Evolutionary conservation across 1,139 yeast genomes (phyloP), one percentile per base, ranked within the genome.

Genomic region (Protomyces inundatus): DNA sequence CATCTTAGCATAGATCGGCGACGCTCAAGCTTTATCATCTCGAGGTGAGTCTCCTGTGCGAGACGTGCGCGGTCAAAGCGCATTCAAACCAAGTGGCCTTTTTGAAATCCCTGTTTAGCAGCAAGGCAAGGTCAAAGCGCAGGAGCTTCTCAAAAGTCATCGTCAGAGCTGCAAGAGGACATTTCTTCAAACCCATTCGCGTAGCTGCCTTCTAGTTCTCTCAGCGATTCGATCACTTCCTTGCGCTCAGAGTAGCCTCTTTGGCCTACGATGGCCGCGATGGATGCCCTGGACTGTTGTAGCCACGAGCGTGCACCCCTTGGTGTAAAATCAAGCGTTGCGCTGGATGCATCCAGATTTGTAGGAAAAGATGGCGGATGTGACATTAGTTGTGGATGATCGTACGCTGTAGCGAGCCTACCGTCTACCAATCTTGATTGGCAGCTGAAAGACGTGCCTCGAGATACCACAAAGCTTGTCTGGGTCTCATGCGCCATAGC

Each of bases 161-260:
- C 56, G 7, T 52, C 62, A 14, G 53, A 55, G 35, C 62, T 58
- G 14, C 50, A 36, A 6, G 36, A 56, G n/a, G 53, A 48, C 14
- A 33, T 23, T 16, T 58, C 56, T 12, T 51, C 33, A 16, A 58
- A 42, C 14, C 51, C 62, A n/a, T 16, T 34, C 56, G 33, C 39
- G 35, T 52, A 58, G 23, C 35, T 14, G 14, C 56, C 62, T 32
- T 58, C 56, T 14, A 58, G 52, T 52, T 58, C 62, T 10, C 16
- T 40, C 32, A 58, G 10, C 14, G 53, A 56, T 12, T 51, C 62
- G 23, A 40, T 10, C 36, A 52, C n/a, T 3, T 52, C 62, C 30
- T 52, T 58, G 30, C 62, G 33, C 45, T 58, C 62, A 33, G 33
- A 9, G n/a, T 52, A 58, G n/a, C 56, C 62, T 14, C 34, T n/a